phyloP scores from a whole-genome alignment of 116 monocot species.

The Phalaenopsis hybrid region DNA sequence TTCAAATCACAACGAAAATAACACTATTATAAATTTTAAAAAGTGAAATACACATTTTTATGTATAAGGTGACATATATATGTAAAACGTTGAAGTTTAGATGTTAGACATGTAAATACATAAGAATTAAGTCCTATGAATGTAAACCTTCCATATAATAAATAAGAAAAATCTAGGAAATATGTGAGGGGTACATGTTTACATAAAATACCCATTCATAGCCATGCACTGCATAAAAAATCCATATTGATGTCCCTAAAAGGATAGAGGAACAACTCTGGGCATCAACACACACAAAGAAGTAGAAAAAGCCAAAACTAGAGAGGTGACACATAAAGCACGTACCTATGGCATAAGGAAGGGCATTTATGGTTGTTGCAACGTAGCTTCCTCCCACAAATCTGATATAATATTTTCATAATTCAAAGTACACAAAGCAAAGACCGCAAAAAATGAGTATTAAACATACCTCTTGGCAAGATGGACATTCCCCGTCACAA shows the following conservation, averaged over 20 bases:
- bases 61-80: too few relatives aligned
- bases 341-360: slow-evolving; percentile 89
- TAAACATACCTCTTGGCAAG: slow-evolving; percentile 73
- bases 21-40: too few relatives aligned
- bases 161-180: neutral
- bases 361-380: slow-evolving; percentile 94
- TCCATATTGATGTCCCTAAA: neutral
- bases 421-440: slow-evolving; percentile 3
- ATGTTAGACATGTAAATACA: too few relatives aligned
- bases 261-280: neutral
- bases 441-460: neutral
- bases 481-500: slow-evolving; percentile 73
- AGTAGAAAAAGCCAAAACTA: neutral
- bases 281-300: neutral
- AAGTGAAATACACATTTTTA: too few relatives aligned
- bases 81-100: too few relatives aligned
- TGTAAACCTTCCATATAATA: neutral
- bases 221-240: neutral
- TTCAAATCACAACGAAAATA: too few relatives aligned
- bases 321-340: neutral
- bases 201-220: neutral
- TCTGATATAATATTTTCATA: slow-evolving; percentile 40
- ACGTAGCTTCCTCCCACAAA: slow-evolving; percentile 76
- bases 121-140: too few relatives aligned
- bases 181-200: neutral